Evolutionary conservation across 2,329 filamentous ascomycete genomes (phyloP).

Genomic region (Epichloe coenophiala): DNA sequence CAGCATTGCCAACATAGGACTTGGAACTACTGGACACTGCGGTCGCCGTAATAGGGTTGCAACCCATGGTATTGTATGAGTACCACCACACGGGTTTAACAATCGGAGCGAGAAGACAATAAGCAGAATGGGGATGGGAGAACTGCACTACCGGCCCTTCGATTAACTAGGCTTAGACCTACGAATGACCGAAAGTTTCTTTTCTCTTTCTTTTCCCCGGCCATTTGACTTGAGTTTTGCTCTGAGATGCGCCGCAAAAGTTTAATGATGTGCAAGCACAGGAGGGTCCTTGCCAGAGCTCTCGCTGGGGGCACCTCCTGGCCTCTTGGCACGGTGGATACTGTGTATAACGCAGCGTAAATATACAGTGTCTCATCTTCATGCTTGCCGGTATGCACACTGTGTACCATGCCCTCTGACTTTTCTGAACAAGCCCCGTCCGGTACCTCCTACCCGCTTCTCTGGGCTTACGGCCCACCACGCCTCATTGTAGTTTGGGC

Average conservation of each 20-base stretch:
- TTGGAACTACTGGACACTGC: neutral
- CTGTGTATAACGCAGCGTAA: neutral
- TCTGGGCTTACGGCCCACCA: slow-evolving; percentile 10
- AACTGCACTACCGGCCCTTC: too few species aligned
- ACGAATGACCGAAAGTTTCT: neutral
- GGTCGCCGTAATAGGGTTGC: neutral
- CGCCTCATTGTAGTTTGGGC: slow-evolving; percentile 15
- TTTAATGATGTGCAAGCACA: neutral
- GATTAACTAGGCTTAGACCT: too few species aligned
- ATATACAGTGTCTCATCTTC: neutral
- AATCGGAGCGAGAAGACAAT: too few species aligned
- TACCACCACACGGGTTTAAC: neutral
- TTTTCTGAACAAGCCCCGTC: neutral
- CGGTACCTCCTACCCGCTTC: neutral
- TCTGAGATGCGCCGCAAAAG: neutral
- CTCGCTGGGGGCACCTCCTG: too few species aligned
- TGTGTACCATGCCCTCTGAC: neutral
- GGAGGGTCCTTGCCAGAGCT: neutral
- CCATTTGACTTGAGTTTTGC: neutral
- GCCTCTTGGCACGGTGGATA: too few species aligned
- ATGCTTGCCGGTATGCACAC: neutral
- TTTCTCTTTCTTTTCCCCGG: neutral
- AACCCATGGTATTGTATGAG: neutral
- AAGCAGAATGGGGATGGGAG: too few species aligned
- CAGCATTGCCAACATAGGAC: neutral